Evolutionary conservation across 306 rosid species (phyloP).

Genomic region (Malus orientalis): DNA sequence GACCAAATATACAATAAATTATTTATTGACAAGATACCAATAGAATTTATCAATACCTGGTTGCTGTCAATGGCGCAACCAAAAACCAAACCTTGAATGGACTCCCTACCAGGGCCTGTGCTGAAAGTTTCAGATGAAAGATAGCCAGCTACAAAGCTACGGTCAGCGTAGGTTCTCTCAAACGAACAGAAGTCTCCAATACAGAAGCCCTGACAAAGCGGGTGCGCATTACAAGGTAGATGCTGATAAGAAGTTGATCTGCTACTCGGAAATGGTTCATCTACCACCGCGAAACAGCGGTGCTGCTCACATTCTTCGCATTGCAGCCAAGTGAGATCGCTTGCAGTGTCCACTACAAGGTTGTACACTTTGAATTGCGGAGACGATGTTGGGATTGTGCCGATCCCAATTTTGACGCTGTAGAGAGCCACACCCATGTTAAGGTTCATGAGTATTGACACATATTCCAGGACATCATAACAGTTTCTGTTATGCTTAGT

Average conservation of each 20-base stretch:
- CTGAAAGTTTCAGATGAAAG: background rate
- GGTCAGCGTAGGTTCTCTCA: background rate
- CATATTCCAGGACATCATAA: no score
- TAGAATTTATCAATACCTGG: no score
- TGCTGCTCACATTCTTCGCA: no score
- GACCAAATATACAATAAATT: no score
- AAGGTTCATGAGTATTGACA: background rate
- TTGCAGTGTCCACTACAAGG: no score
- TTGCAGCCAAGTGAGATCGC: no score
- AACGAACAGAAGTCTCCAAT: background rate
- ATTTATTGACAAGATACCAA: no score
- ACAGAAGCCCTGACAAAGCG: background rate
- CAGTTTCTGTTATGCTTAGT: no score
- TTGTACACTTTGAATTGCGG: no score
- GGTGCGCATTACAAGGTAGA: background rate
- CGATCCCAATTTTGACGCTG: background rate
- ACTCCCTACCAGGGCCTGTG: background rate
- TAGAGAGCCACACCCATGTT: background rate
- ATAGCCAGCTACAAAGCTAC: background rate
- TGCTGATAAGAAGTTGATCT: background rate
- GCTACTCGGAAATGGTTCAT: background rate
- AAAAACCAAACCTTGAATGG: background rate
- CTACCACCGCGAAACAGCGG: no score
- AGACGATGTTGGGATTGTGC: background rate
- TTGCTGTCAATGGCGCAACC: background rate